A percentile compares a stretch with the other conserved stretches of the same genome.
Conservation (phyloP, 495 filamentous ascomycete genomes). For the Clohesyomyces aquaticus region DNA sequence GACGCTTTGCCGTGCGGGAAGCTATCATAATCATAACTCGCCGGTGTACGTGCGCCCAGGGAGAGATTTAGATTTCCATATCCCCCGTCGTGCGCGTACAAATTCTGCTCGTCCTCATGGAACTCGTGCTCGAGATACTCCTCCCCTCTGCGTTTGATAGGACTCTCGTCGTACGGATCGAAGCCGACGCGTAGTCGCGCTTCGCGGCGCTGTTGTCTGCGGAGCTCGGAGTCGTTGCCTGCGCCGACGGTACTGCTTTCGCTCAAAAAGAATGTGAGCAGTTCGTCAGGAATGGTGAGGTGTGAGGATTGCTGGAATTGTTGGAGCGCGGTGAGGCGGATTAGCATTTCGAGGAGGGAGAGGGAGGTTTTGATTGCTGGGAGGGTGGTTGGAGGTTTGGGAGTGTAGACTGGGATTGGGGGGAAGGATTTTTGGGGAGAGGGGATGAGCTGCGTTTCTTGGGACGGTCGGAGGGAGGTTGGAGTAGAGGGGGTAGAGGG, state of each 20-base stretch:
- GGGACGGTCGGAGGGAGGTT: too few relatives aligned
- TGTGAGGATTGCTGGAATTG: conserved; percentile 96
- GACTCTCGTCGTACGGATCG: conserved; percentile 79
- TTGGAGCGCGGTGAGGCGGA: conserved; percentile 90
- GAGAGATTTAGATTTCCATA: conserved; percentile 22
- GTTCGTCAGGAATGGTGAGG: conserved; percentile 90
- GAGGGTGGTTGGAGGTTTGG: conserved; percentile 16
- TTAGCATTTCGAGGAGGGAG: conserved; percentile 89
- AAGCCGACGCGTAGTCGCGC: conserved; percentile 83
- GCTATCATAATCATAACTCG: conserved; percentile 39
- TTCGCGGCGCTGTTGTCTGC: conserved; percentile 69
- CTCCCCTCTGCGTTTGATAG: conserved; percentile 65
- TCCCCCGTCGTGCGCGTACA: too few relatives aligned
- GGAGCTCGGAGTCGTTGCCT: conserved; percentile 70
- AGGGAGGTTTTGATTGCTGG: conserved; percentile 66
- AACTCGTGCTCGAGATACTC: conserved; percentile 58
- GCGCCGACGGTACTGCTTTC: conserved; percentile 76
- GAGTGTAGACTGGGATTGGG: conserved; percentile 40
- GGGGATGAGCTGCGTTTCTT: conserved; percentile 35
- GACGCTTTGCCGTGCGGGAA: conserved; percentile 30
- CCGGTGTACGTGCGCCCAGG: not conserved
- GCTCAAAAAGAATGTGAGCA: conserved; percentile 90
- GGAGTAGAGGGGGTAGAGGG: conserved; percentile 18
- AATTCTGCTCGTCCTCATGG: conserved; percentile 13
- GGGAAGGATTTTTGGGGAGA: conserved; percentile 57